Evolutionary conservation across 129 eudicot species (phyloP), one percentile per base, ranked within the genome.

Genomic region (Helianthus tuberosus): DNA sequence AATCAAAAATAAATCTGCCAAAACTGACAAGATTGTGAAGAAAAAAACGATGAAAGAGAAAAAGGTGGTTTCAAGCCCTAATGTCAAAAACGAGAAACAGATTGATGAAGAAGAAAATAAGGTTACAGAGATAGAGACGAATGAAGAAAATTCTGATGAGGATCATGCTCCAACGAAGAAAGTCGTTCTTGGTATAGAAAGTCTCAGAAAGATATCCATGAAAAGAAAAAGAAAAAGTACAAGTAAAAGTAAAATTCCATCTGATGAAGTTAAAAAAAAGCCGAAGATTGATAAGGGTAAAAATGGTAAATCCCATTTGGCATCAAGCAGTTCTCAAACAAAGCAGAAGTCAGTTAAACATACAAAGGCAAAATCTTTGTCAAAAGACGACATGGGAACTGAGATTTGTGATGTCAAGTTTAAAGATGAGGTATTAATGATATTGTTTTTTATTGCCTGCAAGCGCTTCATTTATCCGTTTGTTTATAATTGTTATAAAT

Each of bases 191-290:
- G 80, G 57, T 16, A 11, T 74, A 55, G 89, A 80, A 72, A 85
- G 78, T 51, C 69, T 73, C 55, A 51, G 57, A 57, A 70, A 68
- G 9, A 80, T 70, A 78, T 69, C 66, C 64, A 72, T 69, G 44
- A 94, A 94, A 78, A 88, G 91, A 59, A 88, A 86, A 75, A 64
- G 20, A n/a, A 88, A 85, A 58, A 35, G 32, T 27, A 27, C 8
- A 78, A 88, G 89, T 59, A 88, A 86, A 75, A 64, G 20, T 20
- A 88, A 84, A 59, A 27, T 16, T 78, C 25, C 51, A 4, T 53
- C 15, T 11, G 69, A 68, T 61, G 80, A 69, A 35, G 71, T 11
- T 68, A 72, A 73, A 71, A 94, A 86, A 80, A 89, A 81, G 55
- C 71, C 78, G n/a, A 87, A 65, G 79, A 76, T 78, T n/a, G 81